Conservation (phyloP, 1,284 basidiomycete genomes). For the Microbotryum scabiosae region DNA sequence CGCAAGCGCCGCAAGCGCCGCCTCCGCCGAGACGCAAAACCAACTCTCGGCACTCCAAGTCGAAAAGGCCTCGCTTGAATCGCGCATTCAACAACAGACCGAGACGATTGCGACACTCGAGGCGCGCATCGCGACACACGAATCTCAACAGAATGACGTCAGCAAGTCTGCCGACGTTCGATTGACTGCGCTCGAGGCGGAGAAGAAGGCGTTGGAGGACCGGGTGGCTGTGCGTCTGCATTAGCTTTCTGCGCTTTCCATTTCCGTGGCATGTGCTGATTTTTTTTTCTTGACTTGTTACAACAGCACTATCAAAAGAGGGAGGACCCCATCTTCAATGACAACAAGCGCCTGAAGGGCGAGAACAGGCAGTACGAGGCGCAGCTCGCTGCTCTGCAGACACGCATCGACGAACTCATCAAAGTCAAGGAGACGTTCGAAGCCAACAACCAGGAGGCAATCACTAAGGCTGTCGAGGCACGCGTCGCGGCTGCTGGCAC, state of each 20-base stretch:
- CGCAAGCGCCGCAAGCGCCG: not conserved
- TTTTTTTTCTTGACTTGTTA: no score
- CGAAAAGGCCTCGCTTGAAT: constrained; percentile 46
- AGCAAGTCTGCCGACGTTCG: constrained; percentile 8
- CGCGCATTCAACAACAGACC: constrained; percentile 33
- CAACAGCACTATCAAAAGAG: constrained; percentile 13
- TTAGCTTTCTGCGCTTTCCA: no score
- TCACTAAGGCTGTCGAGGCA: constrained; percentile 2
- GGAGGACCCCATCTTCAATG: constrained; percentile 22
- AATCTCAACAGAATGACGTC: not conserved
- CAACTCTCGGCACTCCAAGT: constrained; percentile 44
- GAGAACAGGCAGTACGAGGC: not conserved
- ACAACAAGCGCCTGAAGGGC: constrained; percentile 9
- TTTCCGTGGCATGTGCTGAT: not conserved
- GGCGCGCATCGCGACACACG: constrained; percentile 2
- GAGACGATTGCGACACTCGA: constrained; percentile 5
- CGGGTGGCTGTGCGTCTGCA: not conserved
- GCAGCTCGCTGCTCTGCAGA: constrained; percentile 1
- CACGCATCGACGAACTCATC: constrained; percentile 6
- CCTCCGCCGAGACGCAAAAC: constrained; percentile 33
- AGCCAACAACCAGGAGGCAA: not conserved
- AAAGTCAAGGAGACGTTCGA: constrained; percentile 9
- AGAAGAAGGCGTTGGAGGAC: constrained; percentile 1
- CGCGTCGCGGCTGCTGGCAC: constrained; percentile 13
- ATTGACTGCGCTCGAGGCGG: constrained; percentile 7